Conservation (phyloP, 352 stramenopile genomes). For the Phytophthora palmivora region DNA sequence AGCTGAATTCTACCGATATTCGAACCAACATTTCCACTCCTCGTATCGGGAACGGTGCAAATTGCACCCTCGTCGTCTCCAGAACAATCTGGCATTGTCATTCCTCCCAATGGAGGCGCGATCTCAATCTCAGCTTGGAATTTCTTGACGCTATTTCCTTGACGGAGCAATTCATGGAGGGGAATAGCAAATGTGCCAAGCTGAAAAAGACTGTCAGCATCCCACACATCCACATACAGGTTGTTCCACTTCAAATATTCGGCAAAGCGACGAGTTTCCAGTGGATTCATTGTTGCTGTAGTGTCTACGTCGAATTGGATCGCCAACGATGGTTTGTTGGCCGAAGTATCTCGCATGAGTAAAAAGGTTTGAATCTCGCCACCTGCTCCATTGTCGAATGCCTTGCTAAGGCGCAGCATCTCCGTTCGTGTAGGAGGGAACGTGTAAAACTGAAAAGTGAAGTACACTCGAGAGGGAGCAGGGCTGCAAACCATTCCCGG, state of each 20-base stretch:
- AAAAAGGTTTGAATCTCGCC: conserved; percentile 53
- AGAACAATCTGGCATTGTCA: conserved; percentile 3
- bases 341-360: conserved; percentile 68
- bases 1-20: conserved; percentile 77
- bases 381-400: conserved; percentile 44
- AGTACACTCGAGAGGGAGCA: conserved; percentile 71
- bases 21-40: background rate
- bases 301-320: conserved; percentile 86
- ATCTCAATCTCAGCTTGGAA: conserved; percentile 86
- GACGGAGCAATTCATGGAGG: conserved; percentile 88
- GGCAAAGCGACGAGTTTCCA: conserved; percentile 83
- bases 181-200: conserved; percentile 88
- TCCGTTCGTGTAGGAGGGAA: conserved; percentile 91
- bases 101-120: conserved; percentile 39
- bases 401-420: conserved; percentile 65
- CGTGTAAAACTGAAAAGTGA: conserved; percentile 94
- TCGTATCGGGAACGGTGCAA: conserved; percentile 21
- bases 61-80: conserved; percentile 20
- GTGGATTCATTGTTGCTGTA: conserved; percentile 52
- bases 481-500: conserved; percentile 3
- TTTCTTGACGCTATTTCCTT: conserved; percentile 91
- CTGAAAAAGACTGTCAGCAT: conserved; percentile 91
- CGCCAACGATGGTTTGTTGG: conserved; percentile 70
- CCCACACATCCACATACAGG: conserved; percentile 94
- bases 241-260: conserved; percentile 87